Base-by-base conservation (phyloP, 106 monocot genomes). In the Phalaenopsis aphrodite region DNA sequence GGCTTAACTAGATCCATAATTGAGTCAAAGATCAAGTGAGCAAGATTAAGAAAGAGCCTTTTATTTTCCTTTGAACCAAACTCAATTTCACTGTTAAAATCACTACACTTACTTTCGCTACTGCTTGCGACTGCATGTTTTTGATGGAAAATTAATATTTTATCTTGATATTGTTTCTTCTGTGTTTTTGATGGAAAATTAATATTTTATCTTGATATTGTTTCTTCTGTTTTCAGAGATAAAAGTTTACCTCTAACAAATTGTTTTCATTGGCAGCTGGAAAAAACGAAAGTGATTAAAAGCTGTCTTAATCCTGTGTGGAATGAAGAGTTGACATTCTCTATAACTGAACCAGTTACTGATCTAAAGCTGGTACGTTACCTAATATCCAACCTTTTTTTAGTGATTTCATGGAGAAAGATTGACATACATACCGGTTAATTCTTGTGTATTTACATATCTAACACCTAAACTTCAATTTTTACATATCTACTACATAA, bases 261-360 rank as follows among this genome's bases (percentile, higher is more conserved):
- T 1, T 37, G 16, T 84, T 42, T 41, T 80, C 48, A 81, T 39
- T 16, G 71, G 78, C 83, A 97, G 96, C 85, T 56, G 23, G 85
- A 72, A 68, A 97, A 97, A 85, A 97, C 96, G 56, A 97, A 92
- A 82, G 90, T 97, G 76, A 97, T 97, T 65, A 89, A 92, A 65
- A 88, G 94, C 55, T 94, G 96, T 80, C 92, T 97, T 16, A 89
- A 97, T 87, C 96, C 96, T 52, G 86, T 92, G 48, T 97, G 96
- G 96, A 97, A 97, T 78, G 96, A 97, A 88, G 96, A 97, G 82
- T 77, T 94, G 19, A 86, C 86, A 61, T 94, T 97, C 84, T 49
- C 87, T 65, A 42, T 94, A 76, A 80, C 81, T 79, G 92, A 89
- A 42, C 82, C 90, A n/a, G 78, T 56, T 45, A 75, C 79, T 47